Base-by-base conservation (phyloP, 2,329 filamentous ascomycete genomes). In the Diaporthe ampelina region DNA sequence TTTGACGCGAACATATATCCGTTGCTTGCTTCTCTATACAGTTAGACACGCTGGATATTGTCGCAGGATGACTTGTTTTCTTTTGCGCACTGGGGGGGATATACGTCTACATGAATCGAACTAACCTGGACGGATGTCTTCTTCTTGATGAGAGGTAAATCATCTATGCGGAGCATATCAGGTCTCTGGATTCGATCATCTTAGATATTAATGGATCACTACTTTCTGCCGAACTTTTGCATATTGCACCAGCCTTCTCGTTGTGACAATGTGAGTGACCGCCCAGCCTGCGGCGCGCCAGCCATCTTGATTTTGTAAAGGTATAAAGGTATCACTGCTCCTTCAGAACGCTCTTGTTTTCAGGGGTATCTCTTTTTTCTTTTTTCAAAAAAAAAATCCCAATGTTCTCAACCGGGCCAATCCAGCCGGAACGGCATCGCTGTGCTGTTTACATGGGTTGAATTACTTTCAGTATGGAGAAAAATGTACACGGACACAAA, bases 131-230 rank as follows among this genome's bases (percentile, higher is more conserved):
- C 37, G 26, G 13, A 24, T 52, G 26, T 32, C 4, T 21, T 35
- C 43, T 54, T 52, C 13, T 32, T 24, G 29, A 15, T 40, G 63
- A 52, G 48, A 21, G 15, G 17, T 15, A 50, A 40, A 37, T 50
- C 29, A 40, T 54, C 48, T 19, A 8, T 26, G 5, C 48, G 37
- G 63, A 68, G 63, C 21, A 35, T 54, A 21, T 29, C 48, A 29
- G 48, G 63, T 26, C n/a, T 29, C 13, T 54, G 40, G 32, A 68
- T 40, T 54, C 63, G 48, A 40, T 54, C 63, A 68, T 40, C 45
- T 67, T 68, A 40, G 32, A 45, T 68, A 54, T 67, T 68, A 54
- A 68, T 68, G 63, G 48, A 68, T 68, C n/a, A 68, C 63, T 54
- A 68, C 63, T 68, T 68, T 37, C 63, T 67, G 32, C 63, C 8